Evolutionary conservation across 2,329 filamentous ascomycete species (phyloP), one percentile per base, ranked within the genome.

Genomic region (Trichoderma pleuroti): DNA sequence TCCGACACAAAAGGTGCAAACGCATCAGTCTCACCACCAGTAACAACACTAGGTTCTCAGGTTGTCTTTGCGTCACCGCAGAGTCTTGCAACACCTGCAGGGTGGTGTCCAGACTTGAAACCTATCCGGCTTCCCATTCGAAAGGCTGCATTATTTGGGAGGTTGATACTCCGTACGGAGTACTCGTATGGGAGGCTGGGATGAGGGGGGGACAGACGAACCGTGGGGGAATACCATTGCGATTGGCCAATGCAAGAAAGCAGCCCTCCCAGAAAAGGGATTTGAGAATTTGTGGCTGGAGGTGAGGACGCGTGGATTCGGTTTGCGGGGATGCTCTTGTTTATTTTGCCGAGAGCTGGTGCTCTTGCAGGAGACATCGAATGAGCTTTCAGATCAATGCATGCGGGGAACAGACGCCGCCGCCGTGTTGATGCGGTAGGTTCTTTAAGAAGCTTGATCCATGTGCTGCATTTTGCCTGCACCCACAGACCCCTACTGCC

Each of bases 211-310:
- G 26, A n/a, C n/a, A 28, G 59, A 66, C 63, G 63, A 66, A 70
- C 59, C 59, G 46, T 60, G 69, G 62, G 62, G 69, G 62, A 42
- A 12, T 62, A 28, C 16, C 39, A 42, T 36, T 39, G 32, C 57
- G 46, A 71, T 71, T 71, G 70, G 70, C 46, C 70, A 71, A 71
- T 71, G 70, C 61, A 70, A 36, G 34, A 49, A 4, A 63, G 46
- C 36, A 62, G 57, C 36, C 56, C 24, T 63, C 32, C 16, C 16
- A 8, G 34, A 49, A 34, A 36, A 16, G 36, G 36, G n/a, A n/a
- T 46, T 3, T 68, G 36, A 26, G 10, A 34, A 60, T 28, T 32
- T 67, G 52, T 67, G 64, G 64, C 49, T 68, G 65, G 28, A 49
- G 11, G 65, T 46, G n/a, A 68, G 54, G 65, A 59, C 65, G 65